phyloP scores from a whole-genome alignment of 2,329 filamentous ascomycete genomes.

The Xylariales sp. region DNA sequence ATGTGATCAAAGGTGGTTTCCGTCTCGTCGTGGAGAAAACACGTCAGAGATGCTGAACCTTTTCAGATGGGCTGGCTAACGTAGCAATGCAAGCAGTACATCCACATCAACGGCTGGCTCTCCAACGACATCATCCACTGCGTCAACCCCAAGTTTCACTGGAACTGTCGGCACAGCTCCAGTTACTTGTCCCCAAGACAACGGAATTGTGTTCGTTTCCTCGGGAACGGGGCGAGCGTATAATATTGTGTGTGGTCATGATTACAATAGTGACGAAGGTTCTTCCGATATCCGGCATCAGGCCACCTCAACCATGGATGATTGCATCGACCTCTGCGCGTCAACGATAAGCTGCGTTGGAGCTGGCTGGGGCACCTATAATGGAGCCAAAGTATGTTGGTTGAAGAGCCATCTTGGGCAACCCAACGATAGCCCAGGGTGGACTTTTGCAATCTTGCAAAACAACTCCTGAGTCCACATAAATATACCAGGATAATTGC shows the following conservation, averaged over 20 bases:
- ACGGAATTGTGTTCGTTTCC: conserved; percentile 15
- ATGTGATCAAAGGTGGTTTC: no score
- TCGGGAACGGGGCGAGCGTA: conserved; percentile 13
- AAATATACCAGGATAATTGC: no score
- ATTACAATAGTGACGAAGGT: conserved; percentile 14
- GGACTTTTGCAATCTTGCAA: conserved; percentile 18
- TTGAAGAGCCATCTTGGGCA: conserved; percentile 15
- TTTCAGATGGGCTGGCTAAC: conserved; percentile 1
- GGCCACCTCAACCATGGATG: conserved; percentile 10
- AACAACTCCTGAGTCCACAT: no score
- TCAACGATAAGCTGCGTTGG: conserved; percentile 11
- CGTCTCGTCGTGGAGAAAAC: no score
- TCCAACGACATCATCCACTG: conserved; percentile 8
- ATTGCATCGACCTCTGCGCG: conserved; percentile 15
- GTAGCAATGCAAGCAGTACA: conserved; percentile 3
- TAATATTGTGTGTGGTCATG: conserved; percentile 16
- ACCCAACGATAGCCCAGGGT: conserved; percentile 11
- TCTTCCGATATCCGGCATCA: conserved; percentile 12
- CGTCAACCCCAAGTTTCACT: conserved; percentile 14
- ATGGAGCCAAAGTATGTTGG: conserved; percentile 12
- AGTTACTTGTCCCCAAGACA: conserved; percentile 14
- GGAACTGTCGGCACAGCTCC: conserved; percentile 9
- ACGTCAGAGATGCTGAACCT: no score
- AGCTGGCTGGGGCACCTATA: conserved; percentile 13
- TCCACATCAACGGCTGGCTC: conserved; percentile 10